These are phyloP conservation scores for Durotheca rogersii DNA, from an alignment of 495 filamentous ascomycete genomes.

Conservation along the genomic window DNA sequence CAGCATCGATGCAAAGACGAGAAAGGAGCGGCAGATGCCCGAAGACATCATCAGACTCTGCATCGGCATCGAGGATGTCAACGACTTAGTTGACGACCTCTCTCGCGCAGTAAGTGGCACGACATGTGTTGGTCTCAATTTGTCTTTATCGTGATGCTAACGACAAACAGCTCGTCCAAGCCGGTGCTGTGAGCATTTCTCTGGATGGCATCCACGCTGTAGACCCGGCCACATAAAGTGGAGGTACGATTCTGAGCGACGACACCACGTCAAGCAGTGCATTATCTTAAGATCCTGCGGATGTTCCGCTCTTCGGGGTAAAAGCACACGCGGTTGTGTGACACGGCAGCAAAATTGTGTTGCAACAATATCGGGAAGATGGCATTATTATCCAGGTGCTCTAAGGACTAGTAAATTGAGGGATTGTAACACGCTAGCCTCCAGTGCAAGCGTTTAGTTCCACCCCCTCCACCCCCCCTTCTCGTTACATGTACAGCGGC, in stretches of 20 bases:
- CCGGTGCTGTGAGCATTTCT: conserved; percentile 84
- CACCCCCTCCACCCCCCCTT: too few relatives aligned
- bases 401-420: conserved; percentile 17
- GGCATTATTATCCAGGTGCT: conserved; percentile 15
- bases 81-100: conserved; percentile 93
- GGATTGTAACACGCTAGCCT: conserved; percentile 16
- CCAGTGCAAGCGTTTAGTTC: conserved; percentile 8
- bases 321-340: conserved; percentile 19
- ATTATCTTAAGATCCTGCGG: conserved; percentile 32
- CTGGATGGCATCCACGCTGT: conserved; percentile 72
- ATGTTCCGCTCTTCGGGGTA: conserved; percentile 21
- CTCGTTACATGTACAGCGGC: conserved; percentile 23
- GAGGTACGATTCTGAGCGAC: conserved; percentile 18
- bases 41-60: conserved; percentile 95
- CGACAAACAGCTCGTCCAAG: conserved; percentile 74
- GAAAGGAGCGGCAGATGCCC: conserved; percentile 84
- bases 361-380: conserved; percentile 16
- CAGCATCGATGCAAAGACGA: conserved; percentile 93
- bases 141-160: conserved; percentile 23
- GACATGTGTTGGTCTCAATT: conserved; percentile 13
- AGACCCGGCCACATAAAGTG: conserved; percentile 21
- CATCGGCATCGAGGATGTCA: conserved; percentile 92
- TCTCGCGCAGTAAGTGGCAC: conserved; percentile 73
- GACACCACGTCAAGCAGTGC: conserved; percentile 29
- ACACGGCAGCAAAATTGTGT: conserved; percentile 23